A percentile compares a stretch with the other conserved stretches of the same genome.
Evolutionary conservation across 345 rosid species (phyloP).

Genomic region (Gossypium mustelinum): DNA sequence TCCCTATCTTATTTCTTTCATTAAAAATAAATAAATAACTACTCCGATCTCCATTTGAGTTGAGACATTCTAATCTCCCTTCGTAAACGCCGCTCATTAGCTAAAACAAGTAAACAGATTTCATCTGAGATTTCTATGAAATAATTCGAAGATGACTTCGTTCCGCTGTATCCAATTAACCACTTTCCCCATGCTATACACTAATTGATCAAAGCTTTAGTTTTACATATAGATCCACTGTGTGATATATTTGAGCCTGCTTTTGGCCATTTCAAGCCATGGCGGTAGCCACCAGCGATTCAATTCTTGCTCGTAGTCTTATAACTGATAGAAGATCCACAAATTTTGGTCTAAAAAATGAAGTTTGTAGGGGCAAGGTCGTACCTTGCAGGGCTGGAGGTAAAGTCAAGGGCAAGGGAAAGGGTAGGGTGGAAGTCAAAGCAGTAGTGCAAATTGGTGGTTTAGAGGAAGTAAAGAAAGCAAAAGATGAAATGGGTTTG

Average conservation of each 20-base stretch:
- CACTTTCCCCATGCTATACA: neutral
- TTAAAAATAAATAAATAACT: neutral
- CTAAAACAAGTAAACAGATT: neutral
- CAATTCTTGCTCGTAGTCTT: slow-evolving; percentile 18
- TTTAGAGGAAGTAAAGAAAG: slow-evolving; percentile 22
- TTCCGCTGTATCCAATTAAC: neutral
- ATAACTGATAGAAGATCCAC: slow-evolving; percentile 17
- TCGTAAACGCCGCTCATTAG: neutral
- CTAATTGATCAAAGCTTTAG: neutral
- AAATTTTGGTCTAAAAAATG: slow-evolving; percentile 21
- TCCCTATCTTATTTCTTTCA: neutral
- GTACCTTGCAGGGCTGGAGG: slow-evolving; percentile 15
- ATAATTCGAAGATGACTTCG: slow-evolving; percentile 3
- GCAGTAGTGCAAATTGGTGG: slow-evolving; percentile 30
- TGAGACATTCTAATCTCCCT: neutral
- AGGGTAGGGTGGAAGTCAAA: slow-evolving; percentile 19
- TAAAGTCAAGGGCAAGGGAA: slow-evolving; percentile 14
- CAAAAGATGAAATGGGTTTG: slow-evolving; percentile 29
- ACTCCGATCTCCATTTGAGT: neutral
- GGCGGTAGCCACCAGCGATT: slow-evolving; percentile 35
- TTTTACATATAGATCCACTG: neutral
- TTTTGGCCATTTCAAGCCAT: slow-evolving; percentile 18
- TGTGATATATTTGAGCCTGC: neutral
- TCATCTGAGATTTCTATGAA: slow-evolving; percentile 28
- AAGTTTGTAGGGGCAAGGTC: slow-evolving; percentile 16